phyloP scores from a whole-genome alignment of 345 rosid species.

The Brassica nigra region DNA sequence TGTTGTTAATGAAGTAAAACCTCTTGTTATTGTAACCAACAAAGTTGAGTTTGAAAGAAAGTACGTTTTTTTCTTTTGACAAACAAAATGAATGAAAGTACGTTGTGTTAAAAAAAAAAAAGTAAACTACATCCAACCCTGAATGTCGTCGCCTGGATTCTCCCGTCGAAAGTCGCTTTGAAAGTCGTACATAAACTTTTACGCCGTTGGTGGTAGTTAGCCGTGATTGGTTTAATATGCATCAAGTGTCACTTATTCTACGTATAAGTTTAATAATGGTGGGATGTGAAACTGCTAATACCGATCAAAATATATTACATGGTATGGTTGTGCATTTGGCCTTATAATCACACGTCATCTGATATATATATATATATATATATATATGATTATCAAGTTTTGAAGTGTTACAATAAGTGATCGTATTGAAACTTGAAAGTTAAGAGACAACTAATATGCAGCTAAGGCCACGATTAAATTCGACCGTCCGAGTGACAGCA shows the following conservation, averaged over 20 bases:
- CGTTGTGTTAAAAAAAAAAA: too few relatives aligned
- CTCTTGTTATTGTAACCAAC: too few relatives aligned
- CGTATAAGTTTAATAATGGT: not conserved
- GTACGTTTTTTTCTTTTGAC: too few relatives aligned
- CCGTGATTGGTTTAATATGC: not conserved
- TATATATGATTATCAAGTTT: not conserved
- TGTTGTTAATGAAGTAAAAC: too few relatives aligned
- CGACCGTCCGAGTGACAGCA: constrained; percentile 28
- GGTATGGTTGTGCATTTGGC: not conserved
- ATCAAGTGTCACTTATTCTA: not conserved
- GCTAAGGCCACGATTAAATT: constrained; percentile 26
- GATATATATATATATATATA: not conserved
- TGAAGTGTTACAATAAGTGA: not conserved
- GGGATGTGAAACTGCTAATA: not conserved
- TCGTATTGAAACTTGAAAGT: not conserved
- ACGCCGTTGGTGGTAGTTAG: too few relatives aligned
- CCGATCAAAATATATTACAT: not conserved
- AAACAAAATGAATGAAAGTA: too few relatives aligned
- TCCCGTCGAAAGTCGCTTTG: too few relatives aligned
- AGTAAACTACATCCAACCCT: too few relatives aligned
- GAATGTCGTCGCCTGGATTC: too few relatives aligned
- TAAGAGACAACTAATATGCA: constrained; percentile 41
- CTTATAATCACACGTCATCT: not conserved
- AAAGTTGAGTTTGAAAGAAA: too few relatives aligned
- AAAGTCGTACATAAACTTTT: too few relatives aligned